Evolutionary conservation across 345 rosid species (phyloP).

Genomic region (Adansonia digitata): DNA sequence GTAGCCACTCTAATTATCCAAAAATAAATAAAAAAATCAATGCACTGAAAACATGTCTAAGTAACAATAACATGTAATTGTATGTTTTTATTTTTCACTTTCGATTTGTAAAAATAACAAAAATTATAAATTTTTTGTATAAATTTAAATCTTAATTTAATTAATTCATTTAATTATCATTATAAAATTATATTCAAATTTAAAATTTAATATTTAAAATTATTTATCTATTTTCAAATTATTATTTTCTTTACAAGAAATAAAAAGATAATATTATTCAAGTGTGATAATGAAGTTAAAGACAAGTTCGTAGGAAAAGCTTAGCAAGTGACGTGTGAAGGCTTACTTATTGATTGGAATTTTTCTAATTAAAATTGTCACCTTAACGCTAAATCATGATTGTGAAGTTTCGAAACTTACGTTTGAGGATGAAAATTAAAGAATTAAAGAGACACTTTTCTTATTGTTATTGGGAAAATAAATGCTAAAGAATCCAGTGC

Average conservation of each 20-base stretch:
- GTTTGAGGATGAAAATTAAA: background rate
- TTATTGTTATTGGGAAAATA: background rate
- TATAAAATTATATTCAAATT: too few relatives aligned
- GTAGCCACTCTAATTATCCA: background rate
- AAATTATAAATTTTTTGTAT: too few relatives aligned
- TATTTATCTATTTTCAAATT: too few relatives aligned
- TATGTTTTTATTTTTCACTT: background rate
- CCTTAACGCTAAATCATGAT: background rate
- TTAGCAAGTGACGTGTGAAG: background rate
- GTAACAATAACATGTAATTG: too few relatives aligned
- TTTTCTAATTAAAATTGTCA: background rate
- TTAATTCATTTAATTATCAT: too few relatives aligned
- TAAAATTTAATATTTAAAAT: too few relatives aligned
- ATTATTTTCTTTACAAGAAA: too few relatives aligned
- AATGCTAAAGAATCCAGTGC: background rate
- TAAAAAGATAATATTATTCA: too few relatives aligned
- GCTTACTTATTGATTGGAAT: background rate
- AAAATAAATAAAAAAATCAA: too few relatives aligned
- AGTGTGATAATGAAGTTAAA: background rate
- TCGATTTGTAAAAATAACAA: background rate
- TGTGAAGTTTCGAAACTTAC: background rate
- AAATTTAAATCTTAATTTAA: too few relatives aligned
- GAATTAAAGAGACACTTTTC: background rate
- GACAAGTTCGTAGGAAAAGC: background rate
- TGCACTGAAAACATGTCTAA: background rate